These are phyloP conservation scores for Schwanniomyces polymorphus DNA, from an alignment of 805 yeast genomes.

Conservation along the genomic window DNA sequence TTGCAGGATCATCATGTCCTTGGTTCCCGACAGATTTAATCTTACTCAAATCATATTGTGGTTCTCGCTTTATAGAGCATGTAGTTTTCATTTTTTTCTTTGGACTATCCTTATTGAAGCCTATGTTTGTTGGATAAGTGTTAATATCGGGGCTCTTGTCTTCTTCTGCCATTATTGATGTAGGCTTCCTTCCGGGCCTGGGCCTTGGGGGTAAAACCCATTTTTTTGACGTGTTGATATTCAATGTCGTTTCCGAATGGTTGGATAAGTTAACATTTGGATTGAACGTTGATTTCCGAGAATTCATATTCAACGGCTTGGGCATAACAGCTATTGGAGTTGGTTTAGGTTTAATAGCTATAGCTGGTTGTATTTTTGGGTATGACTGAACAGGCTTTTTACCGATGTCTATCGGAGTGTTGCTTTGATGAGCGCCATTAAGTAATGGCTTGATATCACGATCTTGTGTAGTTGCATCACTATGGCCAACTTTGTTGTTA, in stretches of 20 bases:
- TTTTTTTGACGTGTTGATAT: constrained; percentile 37
- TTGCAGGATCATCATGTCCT: neutral
- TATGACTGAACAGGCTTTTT: constrained; percentile 12
- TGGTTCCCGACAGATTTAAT: neutral
- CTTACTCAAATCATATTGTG: neutral
- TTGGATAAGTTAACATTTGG: constrained; percentile 18
- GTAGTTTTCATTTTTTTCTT: constrained; percentile 1
- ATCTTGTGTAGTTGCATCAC: neutral
- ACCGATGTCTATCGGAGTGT: neutral
- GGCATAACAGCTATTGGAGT: constrained; percentile 27
- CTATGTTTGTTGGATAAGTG: neutral
- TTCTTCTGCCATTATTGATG: constrained; percentile 5
- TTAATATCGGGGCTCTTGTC: too few relatives aligned
- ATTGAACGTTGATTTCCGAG: constrained; percentile 16
- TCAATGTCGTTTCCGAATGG: constrained; percentile 17
- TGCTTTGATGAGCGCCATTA: neutral
- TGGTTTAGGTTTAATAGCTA: constrained; percentile 38
- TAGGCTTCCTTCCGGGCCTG: constrained; percentile 42
- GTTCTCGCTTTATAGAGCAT: neutral
- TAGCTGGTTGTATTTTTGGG: constrained; percentile 38
- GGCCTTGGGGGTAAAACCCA: constrained; percentile 45
- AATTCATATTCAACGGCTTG: constrained; percentile 19
- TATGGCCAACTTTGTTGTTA: neutral
- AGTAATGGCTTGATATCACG: neutral
- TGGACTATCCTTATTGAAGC: neutral